Percentiles rank a stretch among this genome's conserved stretches.
phyloP scores from a whole-genome alignment of 345 rosid genomes.

The Dimocarpus longan region DNA sequence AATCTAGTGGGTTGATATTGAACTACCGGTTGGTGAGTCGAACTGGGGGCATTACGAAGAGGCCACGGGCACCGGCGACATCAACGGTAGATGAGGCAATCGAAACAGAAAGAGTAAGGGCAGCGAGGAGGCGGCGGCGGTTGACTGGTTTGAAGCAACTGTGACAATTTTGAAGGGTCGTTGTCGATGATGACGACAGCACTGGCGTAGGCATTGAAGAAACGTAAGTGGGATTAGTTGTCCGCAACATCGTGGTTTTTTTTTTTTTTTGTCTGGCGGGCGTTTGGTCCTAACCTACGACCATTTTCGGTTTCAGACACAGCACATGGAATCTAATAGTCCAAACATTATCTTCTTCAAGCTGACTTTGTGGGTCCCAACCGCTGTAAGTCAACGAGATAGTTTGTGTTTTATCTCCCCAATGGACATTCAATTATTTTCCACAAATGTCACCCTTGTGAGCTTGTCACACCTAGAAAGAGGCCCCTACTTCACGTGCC shows the following conservation, averaged over 20 bases:
- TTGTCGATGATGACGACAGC: neutral
- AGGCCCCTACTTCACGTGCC: too few species aligned
- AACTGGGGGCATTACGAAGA: conserved; percentile 70
- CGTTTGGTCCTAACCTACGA: neutral
- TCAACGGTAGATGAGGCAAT: conserved; percentile 17
- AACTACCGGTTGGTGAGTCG: conserved; percentile 59
- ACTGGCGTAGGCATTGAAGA: conserved; percentile 13
- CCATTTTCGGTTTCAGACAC: neutral
- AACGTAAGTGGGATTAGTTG: neutral
- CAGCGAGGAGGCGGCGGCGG: conserved; percentile 51
- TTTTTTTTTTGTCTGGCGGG: neutral
- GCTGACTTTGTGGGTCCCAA: neutral
- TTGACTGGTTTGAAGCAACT: conserved; percentile 24
- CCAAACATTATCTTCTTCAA: neutral
- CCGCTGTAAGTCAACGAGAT: neutral
- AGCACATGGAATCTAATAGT: neutral
- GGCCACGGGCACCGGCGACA: conserved; percentile 56
- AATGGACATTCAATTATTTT: too few species aligned
- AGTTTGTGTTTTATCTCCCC: neutral
- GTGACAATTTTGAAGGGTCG: conserved; percentile 11
- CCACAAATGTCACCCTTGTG: too few species aligned
- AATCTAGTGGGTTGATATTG: neutral
- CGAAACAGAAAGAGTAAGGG: conserved; percentile 38
- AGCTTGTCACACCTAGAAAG: too few species aligned
- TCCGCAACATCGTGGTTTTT: neutral